Conservation (phyloP, 495 filamentous ascomycete genomes). For the Apiosordaria backusii region DNA sequence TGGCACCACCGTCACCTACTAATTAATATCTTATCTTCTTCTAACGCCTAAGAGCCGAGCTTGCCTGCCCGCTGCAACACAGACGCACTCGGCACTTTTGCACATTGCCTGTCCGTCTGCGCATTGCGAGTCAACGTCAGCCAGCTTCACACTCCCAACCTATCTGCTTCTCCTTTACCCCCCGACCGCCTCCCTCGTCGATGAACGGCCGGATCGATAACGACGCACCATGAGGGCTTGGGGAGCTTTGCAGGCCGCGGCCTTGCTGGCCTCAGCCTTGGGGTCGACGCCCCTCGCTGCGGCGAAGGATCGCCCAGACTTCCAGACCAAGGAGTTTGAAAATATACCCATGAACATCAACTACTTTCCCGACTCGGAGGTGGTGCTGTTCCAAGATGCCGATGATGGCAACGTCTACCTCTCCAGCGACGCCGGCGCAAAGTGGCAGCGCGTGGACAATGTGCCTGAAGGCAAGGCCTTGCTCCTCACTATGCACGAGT, state of each 20-base stretch:
- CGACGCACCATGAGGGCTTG: constrained; percentile 42
- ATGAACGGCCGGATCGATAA: constrained; percentile 24
- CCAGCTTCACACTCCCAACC: not conserved
- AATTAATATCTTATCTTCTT: not conserved
- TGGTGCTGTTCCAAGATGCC: constrained; percentile 61
- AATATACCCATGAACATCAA: constrained; percentile 58
- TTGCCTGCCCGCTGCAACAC: not conserved
- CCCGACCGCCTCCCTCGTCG: constrained; percentile 14
- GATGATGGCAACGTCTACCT: constrained; percentile 57
- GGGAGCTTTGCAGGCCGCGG: constrained; percentile 42
- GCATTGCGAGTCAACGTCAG: not conserved
- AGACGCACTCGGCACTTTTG: not conserved
- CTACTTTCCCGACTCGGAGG: constrained; percentile 86
- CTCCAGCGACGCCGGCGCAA: constrained; percentile 72
- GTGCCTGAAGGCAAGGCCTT: constrained; percentile 59
- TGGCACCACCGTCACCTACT: not conserved
- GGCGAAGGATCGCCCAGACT: constrained; percentile 47
- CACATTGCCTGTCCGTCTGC: not conserved
- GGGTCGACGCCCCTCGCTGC: constrained; percentile 41
- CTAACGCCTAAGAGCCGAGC: not conserved
- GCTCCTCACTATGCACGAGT: constrained; percentile 67
- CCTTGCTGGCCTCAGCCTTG: constrained; percentile 41
- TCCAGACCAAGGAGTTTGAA: constrained; percentile 55
- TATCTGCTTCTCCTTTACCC: not conserved
- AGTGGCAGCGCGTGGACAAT: constrained; percentile 63